Evolutionary conservation across 1,139 yeast genomes (phyloP), one percentile per base, ranked within the genome.

Genomic region (Martiniozyma asiatica): DNA sequence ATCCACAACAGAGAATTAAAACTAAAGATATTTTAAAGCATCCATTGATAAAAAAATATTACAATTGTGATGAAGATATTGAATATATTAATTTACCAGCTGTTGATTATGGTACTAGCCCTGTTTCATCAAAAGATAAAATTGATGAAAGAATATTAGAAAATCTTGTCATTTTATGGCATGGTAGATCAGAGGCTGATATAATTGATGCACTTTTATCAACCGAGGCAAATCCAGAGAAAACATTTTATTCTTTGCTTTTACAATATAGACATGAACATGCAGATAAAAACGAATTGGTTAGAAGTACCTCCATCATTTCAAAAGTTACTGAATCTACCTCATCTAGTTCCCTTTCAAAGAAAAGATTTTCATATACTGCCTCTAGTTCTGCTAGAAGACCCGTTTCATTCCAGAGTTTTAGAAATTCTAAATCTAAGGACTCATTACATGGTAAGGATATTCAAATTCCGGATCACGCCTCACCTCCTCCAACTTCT

Each of bases 151-250:
- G 85, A 47, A 82, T 89, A 31, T 62, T 89, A 45, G 78, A 81
- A 46, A 87, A 84, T 47, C 63, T 92, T 42, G 82, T 84, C 34
- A 85, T 87, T 19, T 59, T 89, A 35, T 89, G 95, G 75, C 97
- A 87, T 51, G 94, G 94, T 29, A 81, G 84, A 35, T 65, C 73
- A 23, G 70, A 71, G 35, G 65, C 69, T 13, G 56, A 67, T 9
- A 72, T 89, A 22, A 58, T 80, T 22, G 55, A 68, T 7, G 68
- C 73, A 36, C 61, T 89, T 25, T 44, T 78, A 29, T 62, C 75
- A 2, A 62, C 71, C 0, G 69, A 62, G 18, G 68, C 73, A 33
- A 79, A 78, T 41, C 72, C 93, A 1, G 98, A 92, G 48, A 92
- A 89, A 59, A 73, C 89, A 34, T 89, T 89, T 45, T 92, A 89